Conservation (phyloP, 2,329 filamentous ascomycete genomes). For the Fusarium virguliforme region DNA sequence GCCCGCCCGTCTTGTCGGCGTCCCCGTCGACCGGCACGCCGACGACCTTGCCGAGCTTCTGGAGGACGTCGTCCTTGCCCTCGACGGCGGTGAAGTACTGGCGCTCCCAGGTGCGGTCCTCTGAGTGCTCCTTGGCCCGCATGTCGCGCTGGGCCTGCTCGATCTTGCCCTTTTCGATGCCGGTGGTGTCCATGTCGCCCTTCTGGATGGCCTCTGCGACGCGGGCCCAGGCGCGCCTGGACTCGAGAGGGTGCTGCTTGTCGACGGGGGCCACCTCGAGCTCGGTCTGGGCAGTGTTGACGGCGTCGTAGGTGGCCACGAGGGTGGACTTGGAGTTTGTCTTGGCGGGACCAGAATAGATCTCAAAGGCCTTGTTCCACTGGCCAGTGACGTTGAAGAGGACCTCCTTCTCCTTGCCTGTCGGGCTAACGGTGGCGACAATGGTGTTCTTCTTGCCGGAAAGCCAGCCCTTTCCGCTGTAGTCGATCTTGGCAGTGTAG, state of each 20-base stretch:
- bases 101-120: conserved; percentile 84
- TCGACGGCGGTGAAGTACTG: conserved; percentile 80
- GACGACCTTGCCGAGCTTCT: conserved; percentile 62
- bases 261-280: conserved; percentile 81
- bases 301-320: conserved; percentile 75
- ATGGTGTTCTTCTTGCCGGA: conserved; percentile 97
- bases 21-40: conserved; percentile 69
- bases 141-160: conserved; percentile 87
- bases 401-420: conserved; percentile 80
- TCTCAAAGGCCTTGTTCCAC: conserved; percentile 88
- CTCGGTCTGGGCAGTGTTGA: conserved; percentile 72
- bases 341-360: conserved; percentile 76
- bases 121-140: conserved; percentile 81
- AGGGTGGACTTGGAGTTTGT: conserved; percentile 65
- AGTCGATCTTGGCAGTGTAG: conserved; percentile 91
- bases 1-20: conserved; percentile 72
- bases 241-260: conserved; percentile 89
- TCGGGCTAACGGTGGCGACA: conserved; percentile 79
- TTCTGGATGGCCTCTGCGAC: conserved; percentile 85
- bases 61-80: conserved; percentile 63
- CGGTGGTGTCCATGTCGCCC: conserved; percentile 88
- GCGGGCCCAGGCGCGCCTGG: conserved; percentile 87
- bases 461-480: conserved; percentile 94
- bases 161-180: conserved; percentile 87
- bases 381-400: conserved; percentile 89